Conservation (phyloP, 495 filamentous ascomycete species). For the Podospora tetraspora region DNA sequence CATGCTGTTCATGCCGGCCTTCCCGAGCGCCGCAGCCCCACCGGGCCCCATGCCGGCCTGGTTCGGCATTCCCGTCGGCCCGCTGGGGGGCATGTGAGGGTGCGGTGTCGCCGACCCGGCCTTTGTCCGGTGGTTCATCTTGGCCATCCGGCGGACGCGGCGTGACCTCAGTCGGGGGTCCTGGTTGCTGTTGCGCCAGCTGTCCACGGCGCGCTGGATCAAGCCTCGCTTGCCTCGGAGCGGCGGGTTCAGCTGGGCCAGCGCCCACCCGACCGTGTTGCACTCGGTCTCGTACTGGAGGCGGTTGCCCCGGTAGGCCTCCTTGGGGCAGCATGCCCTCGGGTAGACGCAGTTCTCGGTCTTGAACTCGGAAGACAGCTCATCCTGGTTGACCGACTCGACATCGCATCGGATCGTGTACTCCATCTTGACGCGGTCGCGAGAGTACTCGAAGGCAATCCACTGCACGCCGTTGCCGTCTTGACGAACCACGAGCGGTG, state of each 20-base stretch:
- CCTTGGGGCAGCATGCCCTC: slow-evolving; percentile 88
- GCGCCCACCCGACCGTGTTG: slow-evolving; percentile 95
- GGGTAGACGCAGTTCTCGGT: slow-evolving; percentile 98
- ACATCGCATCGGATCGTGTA: slow-evolving; percentile 98
- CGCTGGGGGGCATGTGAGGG: slow-evolving; percentile 47
- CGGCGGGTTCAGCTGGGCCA: slow-evolving; percentile 86
- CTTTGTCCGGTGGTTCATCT: slow-evolving; percentile 76
- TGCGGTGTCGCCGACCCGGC: slow-evolving; percentile 46
- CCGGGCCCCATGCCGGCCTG: slow-evolving; percentile 44
- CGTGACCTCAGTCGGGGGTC: slow-evolving; percentile 85
- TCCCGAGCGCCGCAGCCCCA: slow-evolving; percentile 45
- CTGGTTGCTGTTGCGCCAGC: slow-evolving; percentile 98
- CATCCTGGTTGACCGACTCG: slow-evolving; percentile 89
- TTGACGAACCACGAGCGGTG: slow-evolving; percentile 87
- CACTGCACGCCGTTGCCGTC: slow-evolving; percentile 97
- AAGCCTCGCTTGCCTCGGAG: slow-evolving; percentile 88
- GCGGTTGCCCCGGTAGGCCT: slow-evolving; percentile 91
- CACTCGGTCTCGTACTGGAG: slow-evolving; percentile 96
- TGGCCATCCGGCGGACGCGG: slow-evolving; percentile 88
- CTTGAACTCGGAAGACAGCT: slow-evolving; percentile 82
- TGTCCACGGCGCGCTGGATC: slow-evolving; percentile 95
- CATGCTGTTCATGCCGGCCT: slow-evolving; percentile 58
- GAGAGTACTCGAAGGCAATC: slow-evolving; percentile 98
- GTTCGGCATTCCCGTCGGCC: slow-evolving; percentile 49
- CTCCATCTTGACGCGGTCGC: slow-evolving; percentile 98